phyloP scores from a whole-genome alignment of 2,329 filamentous ascomycete species.

The Sordariomycetes sp. region DNA sequence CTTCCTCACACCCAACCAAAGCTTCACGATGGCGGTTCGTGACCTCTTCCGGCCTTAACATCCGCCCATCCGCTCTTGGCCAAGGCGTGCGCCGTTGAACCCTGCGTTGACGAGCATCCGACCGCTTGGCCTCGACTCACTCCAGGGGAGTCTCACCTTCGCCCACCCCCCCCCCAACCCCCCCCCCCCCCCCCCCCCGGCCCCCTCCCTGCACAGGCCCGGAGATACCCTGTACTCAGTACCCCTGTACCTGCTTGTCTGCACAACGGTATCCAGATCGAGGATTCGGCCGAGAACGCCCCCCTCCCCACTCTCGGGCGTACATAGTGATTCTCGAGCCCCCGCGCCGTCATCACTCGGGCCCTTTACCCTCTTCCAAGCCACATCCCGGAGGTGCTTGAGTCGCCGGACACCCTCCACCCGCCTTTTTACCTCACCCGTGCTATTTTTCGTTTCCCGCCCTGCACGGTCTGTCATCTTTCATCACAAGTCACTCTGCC shows the following conservation, averaged over 20 bases:
- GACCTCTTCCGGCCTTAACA: background rate
- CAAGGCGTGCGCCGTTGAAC: background rate
- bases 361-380: background rate
- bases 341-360: background rate
- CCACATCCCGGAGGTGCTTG: background rate
- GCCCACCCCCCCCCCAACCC: background rate
- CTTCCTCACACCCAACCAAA: background rate
- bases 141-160: background rate
- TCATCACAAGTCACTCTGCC: background rate
- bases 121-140: background rate
- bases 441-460: background rate
- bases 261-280: background rate
- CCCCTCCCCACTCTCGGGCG: background rate
- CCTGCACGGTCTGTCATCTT: background rate
- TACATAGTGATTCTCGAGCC: background rate
- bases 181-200: background rate
- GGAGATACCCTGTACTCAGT: background rate
- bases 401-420: background rate
- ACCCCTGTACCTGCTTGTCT: background rate
- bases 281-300: background rate
- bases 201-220: background rate
- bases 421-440: background rate
- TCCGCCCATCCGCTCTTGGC: background rate
- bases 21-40: background rate
- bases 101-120: background rate